Evolutionary conservation across 2,329 filamentous ascomycete genomes (phyloP), one percentile per base, ranked within the genome.

Genomic region (Daldinia sp.): DNA sequence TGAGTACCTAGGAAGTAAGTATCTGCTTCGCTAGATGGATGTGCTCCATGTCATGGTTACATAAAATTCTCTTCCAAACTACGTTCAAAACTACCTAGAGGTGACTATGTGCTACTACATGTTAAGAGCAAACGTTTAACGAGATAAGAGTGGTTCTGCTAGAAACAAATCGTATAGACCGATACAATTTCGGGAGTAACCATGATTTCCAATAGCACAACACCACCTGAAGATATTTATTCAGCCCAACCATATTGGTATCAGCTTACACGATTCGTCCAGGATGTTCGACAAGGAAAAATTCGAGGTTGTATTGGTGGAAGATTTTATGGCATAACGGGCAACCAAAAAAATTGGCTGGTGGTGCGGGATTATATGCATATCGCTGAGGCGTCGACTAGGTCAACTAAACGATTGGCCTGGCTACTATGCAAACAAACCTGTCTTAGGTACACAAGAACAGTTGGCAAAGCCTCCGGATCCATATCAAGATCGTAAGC

Each of bases 331-430:
- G 50, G 50, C 54, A 68, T 60, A 53, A 42, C 23, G 20, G 20
- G 20, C 12, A 39, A 48, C 56, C 35, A 56, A 15, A 56, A 12
- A 42, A 39, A 30, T 33, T 35, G 3, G 33, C 42, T 67, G 2
- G 41, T 13, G 23, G 33, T 41, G 68, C 55, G 55, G 51, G 65
- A 68, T 65, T 46, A 10, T 46, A 44, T 66, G 60, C 53, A 66
- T 56, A 62, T 68, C 28, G 23, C 23, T 54, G 5, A 26, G 60
- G 60, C 63, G 53, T 46, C 41, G 57, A 57, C 20, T 2, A 28
- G 6, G 28, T 55, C 42, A 37, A 9, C 6, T 20, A n/a, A 5
- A 5, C 60, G 50, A 70, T 66, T 70, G 68, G 68, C 12, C 26
- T 50, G 23, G 26, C 33, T 48, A 37, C n/a, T 44, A 35, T 30